Base-by-base conservation (phyloP, 352 stramenopile genomes). In the Phytopythium chamaehyphon region DNA sequence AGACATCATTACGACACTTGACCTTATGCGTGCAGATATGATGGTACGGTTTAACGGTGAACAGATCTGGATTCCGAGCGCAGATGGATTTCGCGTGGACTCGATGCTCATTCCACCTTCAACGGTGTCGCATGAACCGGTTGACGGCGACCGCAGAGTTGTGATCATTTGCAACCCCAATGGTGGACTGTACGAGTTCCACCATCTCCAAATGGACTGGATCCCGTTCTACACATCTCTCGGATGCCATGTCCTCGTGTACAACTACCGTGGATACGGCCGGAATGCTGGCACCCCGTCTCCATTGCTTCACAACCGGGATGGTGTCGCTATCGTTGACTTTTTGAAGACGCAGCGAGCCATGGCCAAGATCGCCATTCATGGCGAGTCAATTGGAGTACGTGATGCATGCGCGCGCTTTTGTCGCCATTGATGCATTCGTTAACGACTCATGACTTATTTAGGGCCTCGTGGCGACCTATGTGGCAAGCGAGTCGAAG, bases 201-300 rank as follows among this genome's bases (percentile, higher is more conserved):
- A 95, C 52, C 85, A 92, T 51, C 66, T 95, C 44, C 85, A 95
- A 36, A 93, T 91, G 77, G 85, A 95, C 48, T 95, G 85, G 85
- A 75, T 92, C 61, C 82, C 86, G 56, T 93, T 95, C 45, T 95
- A 95, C 57, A 92, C 77, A 0, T 49, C 57, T 26, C 47, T 90
- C 5, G 62, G 83, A 31, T 91, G 80, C 44, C 71, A 93, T 47
- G 77, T 95, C 46, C 67, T 93, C 12, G 65, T 95, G 36, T 95
- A 83, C 57, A 95, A 95, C 61, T 95, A 95, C 50, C 83, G 85
- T 12, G 85, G 85, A 10, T 95, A 95, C 56, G 85, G 85, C 15
- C 77, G 83, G 7, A 89, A 78, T 50, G 64, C 69, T 38, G 83
- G 83, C 11, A 67, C 61, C 16, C 83, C 83, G 6, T 88, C 76